phyloP scores from a whole-genome alignment of 23 red algal genomes.

The Agarophyton chilense region DNA sequence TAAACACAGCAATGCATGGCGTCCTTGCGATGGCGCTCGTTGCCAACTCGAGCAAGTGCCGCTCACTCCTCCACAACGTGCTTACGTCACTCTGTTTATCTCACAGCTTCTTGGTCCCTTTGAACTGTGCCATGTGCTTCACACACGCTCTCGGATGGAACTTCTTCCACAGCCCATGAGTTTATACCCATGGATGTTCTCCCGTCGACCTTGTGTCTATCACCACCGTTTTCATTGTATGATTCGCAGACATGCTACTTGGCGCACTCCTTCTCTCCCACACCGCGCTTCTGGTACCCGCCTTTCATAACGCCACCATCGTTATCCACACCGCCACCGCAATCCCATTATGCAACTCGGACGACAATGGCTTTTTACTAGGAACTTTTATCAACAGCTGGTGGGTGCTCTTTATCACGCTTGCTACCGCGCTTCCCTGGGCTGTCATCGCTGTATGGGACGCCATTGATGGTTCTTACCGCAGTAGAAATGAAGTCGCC shows the following conservation, averaged over 20 bases:
- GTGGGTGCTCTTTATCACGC: constrained; percentile 23
- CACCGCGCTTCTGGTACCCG: background rate
- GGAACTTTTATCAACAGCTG: constrained; percentile 15
- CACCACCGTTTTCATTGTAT: background rate
- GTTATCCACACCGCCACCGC: background rate
- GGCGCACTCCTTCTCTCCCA: background rate
- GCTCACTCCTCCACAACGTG: no score
- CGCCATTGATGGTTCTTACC: constrained; percentile 18
- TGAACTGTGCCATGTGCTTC: no score
- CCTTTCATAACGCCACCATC: background rate
- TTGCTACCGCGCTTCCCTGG: constrained; percentile 33
- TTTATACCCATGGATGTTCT: no score
- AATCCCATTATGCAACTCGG: background rate
- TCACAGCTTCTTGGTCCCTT: no score
- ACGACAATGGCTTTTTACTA: background rate
- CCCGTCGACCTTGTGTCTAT: background rate
- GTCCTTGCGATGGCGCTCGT: no score
- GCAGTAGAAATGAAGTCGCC: background rate
- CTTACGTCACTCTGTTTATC: no score
- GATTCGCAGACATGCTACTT: background rate
- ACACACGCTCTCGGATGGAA: no score
- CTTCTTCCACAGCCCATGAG: no score
- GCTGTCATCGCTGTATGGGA: constrained; percentile 39
- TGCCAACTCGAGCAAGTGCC: no score
- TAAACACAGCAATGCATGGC: no score